Evolutionary conservation across 345 rosid species (phyloP).

Genomic region (Luvunga scandens): DNA sequence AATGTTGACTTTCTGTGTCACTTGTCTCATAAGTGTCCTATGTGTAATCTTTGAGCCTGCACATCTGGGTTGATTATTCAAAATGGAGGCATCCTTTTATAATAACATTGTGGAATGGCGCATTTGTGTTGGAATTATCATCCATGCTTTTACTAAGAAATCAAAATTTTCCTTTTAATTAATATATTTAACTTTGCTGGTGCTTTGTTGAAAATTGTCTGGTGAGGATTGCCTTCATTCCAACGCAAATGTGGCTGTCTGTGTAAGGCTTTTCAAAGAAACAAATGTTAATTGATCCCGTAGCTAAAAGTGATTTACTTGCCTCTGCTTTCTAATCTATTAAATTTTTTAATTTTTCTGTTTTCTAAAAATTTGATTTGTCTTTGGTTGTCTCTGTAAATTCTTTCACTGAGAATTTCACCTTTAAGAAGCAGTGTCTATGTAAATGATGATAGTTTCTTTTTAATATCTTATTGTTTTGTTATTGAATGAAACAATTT

Average conservation of each 20-base stretch:
- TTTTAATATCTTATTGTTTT: not conserved
- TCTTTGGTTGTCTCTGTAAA: not conserved
- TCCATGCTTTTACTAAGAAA: not conserved
- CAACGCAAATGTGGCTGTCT: not conserved
- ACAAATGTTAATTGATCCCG: not conserved
- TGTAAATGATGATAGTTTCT: constrained; percentile 8
- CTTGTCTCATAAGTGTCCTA: not conserved
- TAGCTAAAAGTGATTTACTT: not conserved
- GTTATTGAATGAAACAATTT: not conserved
- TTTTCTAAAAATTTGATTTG: not conserved
- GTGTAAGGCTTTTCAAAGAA: not conserved
- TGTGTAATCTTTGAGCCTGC: not conserved
- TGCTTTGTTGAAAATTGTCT: not conserved
- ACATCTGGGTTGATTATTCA: not conserved
- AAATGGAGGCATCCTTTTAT: not conserved
- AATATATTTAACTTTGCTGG: not conserved
- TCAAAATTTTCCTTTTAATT: not conserved
- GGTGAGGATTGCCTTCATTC: not conserved
- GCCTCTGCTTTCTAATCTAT: not conserved
- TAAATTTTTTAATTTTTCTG: no score
- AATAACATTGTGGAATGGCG: not conserved
- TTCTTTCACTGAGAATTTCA: not conserved
- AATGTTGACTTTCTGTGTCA: not conserved
- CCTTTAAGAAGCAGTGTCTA: constrained; percentile 1
- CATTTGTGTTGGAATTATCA: not conserved